These are phyloP conservation scores for Candida jianshihensis DNA, from an alignment of 805 yeast genomes.

Conservation along the genomic window DNA sequence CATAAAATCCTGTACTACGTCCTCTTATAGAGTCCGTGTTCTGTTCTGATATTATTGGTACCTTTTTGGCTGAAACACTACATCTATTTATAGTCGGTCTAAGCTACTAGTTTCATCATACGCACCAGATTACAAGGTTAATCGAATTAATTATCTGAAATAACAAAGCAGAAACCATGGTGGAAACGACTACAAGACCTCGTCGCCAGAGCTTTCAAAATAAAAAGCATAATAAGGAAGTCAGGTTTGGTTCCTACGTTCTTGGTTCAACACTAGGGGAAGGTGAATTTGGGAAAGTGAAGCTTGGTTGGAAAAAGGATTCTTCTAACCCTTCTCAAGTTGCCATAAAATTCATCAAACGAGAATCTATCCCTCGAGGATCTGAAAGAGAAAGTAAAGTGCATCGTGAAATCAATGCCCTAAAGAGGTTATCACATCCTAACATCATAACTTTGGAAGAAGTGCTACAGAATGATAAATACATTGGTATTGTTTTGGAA, in stretches of 20 bases:
- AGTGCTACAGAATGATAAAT: conserved; percentile 87
- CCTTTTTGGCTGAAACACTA: too few relatives aligned
- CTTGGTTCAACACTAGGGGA: conserved; percentile 94
- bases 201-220: conserved; percentile 22
- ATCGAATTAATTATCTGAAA: background rate
- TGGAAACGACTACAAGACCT: conserved; percentile 9
- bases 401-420: conserved; percentile 87
- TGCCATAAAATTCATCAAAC: conserved; percentile 85
- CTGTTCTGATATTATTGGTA: too few relatives aligned
- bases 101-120: too few relatives aligned
- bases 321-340: conserved; percentile 67
- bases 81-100: too few relatives aligned
- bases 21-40: too few relatives aligned
- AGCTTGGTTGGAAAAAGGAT: conserved; percentile 90
- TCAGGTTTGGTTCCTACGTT: conserved; percentile 83
- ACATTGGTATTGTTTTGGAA: conserved; percentile 93
- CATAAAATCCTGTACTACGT: too few relatives aligned
- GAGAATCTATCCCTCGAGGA: conserved; percentile 83
- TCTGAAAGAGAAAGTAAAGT: conserved; percentile 84
- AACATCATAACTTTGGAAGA: conserved; percentile 89
- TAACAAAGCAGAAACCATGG: conserved; percentile 1
- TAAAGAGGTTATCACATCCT: conserved; percentile 83
- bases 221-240: conserved; percentile 47
- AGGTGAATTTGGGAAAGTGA: conserved; percentile 98
- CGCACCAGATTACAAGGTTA: too few relatives aligned